These are phyloP conservation scores for Saccharomyces paradoxus DNA, from an alignment of 805 yeast genomes.

Conservation along the genomic window DNA sequence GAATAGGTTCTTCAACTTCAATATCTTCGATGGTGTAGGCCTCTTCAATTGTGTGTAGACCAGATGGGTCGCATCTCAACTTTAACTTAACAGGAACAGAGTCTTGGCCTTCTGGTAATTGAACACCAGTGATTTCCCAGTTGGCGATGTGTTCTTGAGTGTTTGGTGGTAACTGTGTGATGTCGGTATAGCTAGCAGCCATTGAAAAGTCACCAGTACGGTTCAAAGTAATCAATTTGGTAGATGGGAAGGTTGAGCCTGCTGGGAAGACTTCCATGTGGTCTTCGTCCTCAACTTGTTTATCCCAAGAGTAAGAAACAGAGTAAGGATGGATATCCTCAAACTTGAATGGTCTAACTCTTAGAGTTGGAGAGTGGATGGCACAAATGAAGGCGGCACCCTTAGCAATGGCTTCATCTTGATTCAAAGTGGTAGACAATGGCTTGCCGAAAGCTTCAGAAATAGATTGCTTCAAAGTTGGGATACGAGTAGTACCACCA, in stretches of 20 bases:
- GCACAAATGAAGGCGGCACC: conserved; percentile 99
- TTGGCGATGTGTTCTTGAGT: conserved; percentile 58
- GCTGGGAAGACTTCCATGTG: conserved; percentile 93
- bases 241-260: conserved; percentile 85
- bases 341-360: conserved; percentile 96
- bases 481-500: conserved; percentile 98
- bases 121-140: conserved; percentile 82
- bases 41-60: conserved; percentile 83
- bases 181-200: conserved; percentile 76
- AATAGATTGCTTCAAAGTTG: conserved; percentile 75
- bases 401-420: conserved; percentile 97
- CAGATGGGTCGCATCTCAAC: conserved; percentile 93
- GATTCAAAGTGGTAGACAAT: conserved; percentile 90
- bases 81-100: conserved; percentile 79
- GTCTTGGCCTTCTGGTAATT: conserved; percentile 64
- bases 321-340: conserved; percentile 89
- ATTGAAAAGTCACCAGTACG: conserved; percentile 81
- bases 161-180: conserved; percentile 63
- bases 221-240: conserved; percentile 87
- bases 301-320: conserved; percentile 90
- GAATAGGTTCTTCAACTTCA: conserved; percentile 78
- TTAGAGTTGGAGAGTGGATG: conserved; percentile 93
- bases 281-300: conserved; percentile 80
- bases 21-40: conserved; percentile 92
- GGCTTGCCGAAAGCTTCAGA: conserved; percentile 72